Evolutionary conservation across 495 filamentous ascomycete genomes (phyloP), one percentile per base, ranked within the genome.

Genomic region (Thozetella sp.): DNA sequence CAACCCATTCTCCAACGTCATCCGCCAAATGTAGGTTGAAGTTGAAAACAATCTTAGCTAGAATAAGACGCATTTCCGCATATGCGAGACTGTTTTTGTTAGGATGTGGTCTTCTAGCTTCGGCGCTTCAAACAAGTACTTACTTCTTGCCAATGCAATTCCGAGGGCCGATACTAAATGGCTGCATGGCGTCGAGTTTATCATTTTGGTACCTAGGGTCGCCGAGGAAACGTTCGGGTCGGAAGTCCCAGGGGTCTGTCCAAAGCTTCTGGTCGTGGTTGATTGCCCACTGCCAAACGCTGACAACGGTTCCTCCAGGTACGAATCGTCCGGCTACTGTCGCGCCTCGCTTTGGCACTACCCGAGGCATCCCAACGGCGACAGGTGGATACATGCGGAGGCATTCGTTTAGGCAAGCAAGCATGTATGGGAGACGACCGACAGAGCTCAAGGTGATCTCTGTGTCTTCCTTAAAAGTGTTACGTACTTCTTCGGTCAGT

Each of bases 141-240:
- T 66, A 86, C 83, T 80, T 82, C 62, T 74, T 71, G 25, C 84
- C 85, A 45, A 86, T 71, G 57, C 85, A 88, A 60, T 83, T 81
- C 46, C 86, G 64, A 15, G 80, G 82, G 0, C 86, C 85, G 30
- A 76, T 22, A 37, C 72, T 72, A 56, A 88, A 89, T 11, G 83
- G 80, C 51, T 82, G 76, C 20, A 80, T 64, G 6, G 75, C 77
- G 15, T 76, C 76, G 23, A 69, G 60, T 9, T 70, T 62, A 61
- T 89, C 86, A 26, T 70, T 63, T 9, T 62, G 66, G 59, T 77
- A 86, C 51, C 62, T 57, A 6, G 66, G 48, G 45, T 76, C 68
- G 0, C 65, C 68, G 10, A 83, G 40, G 63, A 76, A 87, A n/a
- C 82, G 71, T 62, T 87, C 83, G 0, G 83, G 83, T 19, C 70